Evolutionary conservation across 192 early-diverging fungal genomes (phyloP), one percentile per base, ranked within the genome.

Genomic region (Entomortierella lignicola): DNA sequence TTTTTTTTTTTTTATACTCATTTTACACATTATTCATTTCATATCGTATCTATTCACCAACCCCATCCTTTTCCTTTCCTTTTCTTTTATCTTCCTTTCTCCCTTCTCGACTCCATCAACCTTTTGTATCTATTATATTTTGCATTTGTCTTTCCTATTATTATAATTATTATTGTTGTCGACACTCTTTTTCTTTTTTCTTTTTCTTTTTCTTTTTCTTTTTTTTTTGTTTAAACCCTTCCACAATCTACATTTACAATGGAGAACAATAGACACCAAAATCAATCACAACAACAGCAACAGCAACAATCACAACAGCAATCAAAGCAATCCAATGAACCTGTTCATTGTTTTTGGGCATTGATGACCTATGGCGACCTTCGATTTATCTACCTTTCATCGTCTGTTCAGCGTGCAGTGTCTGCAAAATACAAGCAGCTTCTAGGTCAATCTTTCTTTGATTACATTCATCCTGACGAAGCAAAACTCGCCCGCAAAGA

Each of bases 381-480:
- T 8, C 52, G 68, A 34, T 84, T 84, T 64, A 74, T 84, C 71
- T 84, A 84, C 55, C 53, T 84, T 17, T 84, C 82, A 18, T 71
- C 82, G 8, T 81, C 66, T 32, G 63, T 84, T 26, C 70, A 73
- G 20, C 68, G 72, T 25, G 67, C 71, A 27, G 72, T 84, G 34
- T 73, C 77, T 20, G 55, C 65, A 32, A 73, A 84, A 32, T 64
- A 84, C 53, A 70, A 80, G 15, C 62, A 66, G 55, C 50, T 84
- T 17, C 66, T 84, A 4, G 83, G 79, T 20, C 58, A 80, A 13
- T 84, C 83, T 20, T 72, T 84, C 54, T 84, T 84, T 42, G 83
- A 84, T 37, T 84, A 84, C 39, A 77, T 84, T 52, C 83, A 81
- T 55, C 83, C 83, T 11, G 69, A 81, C 48, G 83, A 84, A 54